Percentiles rank a stretch among this genome's conserved stretches.
These are phyloP conservation scores for Hericium coralloides DNA, from an alignment of 768 basidiomycete genomes.

Conservation along the genomic window DNA sequence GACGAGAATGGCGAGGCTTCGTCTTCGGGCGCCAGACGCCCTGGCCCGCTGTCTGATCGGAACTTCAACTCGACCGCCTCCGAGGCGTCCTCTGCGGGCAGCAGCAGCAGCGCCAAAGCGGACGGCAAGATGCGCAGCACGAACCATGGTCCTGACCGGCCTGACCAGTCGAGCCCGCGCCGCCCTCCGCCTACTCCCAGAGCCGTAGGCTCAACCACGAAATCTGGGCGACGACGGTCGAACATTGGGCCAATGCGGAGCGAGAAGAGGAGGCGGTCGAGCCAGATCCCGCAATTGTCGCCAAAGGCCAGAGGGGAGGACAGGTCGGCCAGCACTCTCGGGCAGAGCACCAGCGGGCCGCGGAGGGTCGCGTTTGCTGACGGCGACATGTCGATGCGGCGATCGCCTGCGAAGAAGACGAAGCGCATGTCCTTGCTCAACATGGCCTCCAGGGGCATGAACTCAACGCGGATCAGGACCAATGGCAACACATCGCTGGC, in stretches of 20 bases:
- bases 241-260: slow-evolving; percentile 67
- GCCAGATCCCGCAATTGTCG: slow-evolving; percentile 67
- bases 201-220: slow-evolving; percentile 24
- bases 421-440: slow-evolving; percentile 50
- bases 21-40: slow-evolving; percentile 18
- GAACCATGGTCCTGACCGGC: slow-evolving; percentile 26
- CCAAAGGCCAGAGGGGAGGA: slow-evolving; percentile 18
- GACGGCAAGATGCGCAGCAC: slow-evolving; percentile 18
- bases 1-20: slow-evolving; percentile 42
- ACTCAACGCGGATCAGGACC: slow-evolving; percentile 22
- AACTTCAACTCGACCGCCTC: slow-evolving; percentile 45
- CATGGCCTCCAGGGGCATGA: slow-evolving; percentile 21
- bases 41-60: slow-evolving; percentile 51
- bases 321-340: slow-evolving; percentile 4
- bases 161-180: slow-evolving; percentile 34
- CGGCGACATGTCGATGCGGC: slow-evolving; percentile 15
- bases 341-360: slow-evolving; percentile 18
- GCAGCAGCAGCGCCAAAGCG: slow-evolving; percentile 16
- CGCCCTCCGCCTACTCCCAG: slow-evolving; percentile 43
- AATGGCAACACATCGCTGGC: slow-evolving; percentile 10
- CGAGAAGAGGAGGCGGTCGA: slow-evolving; percentile 75
- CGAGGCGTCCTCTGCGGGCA: slow-evolving; percentile 20
- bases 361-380: slow-evolving; percentile 31
- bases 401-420: slow-evolving; percentile 51
- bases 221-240: slow-evolving; percentile 50